These are phyloP conservation scores for Wickerhamiella alocasiicola DNA, from an alignment of 805 yeast species.

Conservation along the genomic window DNA sequence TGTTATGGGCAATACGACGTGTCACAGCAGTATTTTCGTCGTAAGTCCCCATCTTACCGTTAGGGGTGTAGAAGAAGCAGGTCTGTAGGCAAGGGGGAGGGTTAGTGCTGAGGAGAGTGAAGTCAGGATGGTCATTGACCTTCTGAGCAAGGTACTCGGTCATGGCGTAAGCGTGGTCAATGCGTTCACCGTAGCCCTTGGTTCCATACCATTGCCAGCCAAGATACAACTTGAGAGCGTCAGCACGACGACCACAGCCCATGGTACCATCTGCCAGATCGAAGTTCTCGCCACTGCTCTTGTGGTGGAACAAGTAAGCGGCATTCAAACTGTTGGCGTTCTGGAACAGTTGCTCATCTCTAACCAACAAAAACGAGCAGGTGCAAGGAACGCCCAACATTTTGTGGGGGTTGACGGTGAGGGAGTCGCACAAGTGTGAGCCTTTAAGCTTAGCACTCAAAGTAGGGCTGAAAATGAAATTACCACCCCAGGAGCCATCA, in stretches of 20 bases:
- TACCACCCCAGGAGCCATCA: slow-evolving; percentile 91
- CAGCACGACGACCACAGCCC: slow-evolving; percentile 86
- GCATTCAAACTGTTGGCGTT: slow-evolving; percentile 66
- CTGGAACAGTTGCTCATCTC: slow-evolving; percentile 53
- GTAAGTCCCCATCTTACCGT: slow-evolving; percentile 25
- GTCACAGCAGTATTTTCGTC: slow-evolving; percentile 43
- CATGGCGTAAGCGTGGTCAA: slow-evolving; percentile 60
- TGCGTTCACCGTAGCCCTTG: slow-evolving; percentile 48
- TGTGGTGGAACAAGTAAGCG: slow-evolving; percentile 67
- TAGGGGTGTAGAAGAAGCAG: slow-evolving; percentile 60
- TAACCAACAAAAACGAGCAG: slow-evolving; percentile 59
- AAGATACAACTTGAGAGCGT: slow-evolving; percentile 62
- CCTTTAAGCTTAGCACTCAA: slow-evolving; percentile 43
- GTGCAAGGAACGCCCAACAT: slow-evolving; percentile 72
- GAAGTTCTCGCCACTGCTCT: slow-evolving; percentile 37
- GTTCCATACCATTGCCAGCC: slow-evolving; percentile 73
- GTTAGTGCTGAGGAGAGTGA: slow-evolving; percentile 41
- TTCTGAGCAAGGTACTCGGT: slow-evolving; percentile 47
- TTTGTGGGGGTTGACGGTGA: slow-evolving; percentile 77
- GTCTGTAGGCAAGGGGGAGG: slow-evolving; percentile 75
- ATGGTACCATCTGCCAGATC: slow-evolving; percentile 83
- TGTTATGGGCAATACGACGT: slow-evolving; percentile 44
- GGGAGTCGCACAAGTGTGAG: slow-evolving; percentile 52
- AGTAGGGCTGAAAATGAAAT: slow-evolving; percentile 49
- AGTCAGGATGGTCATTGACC: slow-evolving; percentile 32